Conservation (phyloP, 192 early-diverging fungal genomes). For the Geosiphon pyriformis region DNA sequence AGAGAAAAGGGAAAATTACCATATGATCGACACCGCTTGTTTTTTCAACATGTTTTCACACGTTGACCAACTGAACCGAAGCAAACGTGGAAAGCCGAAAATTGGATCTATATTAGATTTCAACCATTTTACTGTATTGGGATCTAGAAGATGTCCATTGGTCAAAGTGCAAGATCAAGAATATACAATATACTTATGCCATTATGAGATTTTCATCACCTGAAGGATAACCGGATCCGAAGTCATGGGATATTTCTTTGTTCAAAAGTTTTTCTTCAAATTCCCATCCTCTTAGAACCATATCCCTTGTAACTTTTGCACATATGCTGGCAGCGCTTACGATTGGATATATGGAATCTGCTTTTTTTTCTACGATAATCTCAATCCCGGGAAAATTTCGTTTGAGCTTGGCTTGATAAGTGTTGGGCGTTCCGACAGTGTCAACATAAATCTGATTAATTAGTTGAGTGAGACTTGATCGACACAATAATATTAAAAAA, state of each 20-base stretch:
- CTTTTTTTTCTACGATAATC: conserved; percentile 90
- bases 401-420: conserved; percentile 78
- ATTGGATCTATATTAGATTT: conserved; percentile 68
- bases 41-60: conserved; percentile 67
- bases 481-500: background rate
- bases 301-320: conserved; percentile 88
- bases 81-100: conserved; percentile 89
- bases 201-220: conserved; percentile 34
- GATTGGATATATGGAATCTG: conserved; percentile 87
- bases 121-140: conserved; percentile 86
- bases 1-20: conserved; percentile 34
- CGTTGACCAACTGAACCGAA: conserved; percentile 96
- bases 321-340: conserved; percentile 95
- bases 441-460: conserved; percentile 78
- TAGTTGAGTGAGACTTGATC: conserved; percentile 8
- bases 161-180: background rate
- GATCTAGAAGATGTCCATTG: conserved; percentile 52
- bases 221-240: conserved; percentile 90
- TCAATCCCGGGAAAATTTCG: conserved; percentile 68
- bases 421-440: conserved; percentile 86
- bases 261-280: conserved; percentile 58
- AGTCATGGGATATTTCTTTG: conserved; percentile 42
- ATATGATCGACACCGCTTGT: conserved; percentile 47
- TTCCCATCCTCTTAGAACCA: conserved; percentile 55
- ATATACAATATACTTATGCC: background rate